Evolutionary conservation across 331 rosid species (phyloP), one percentile per base, ranked within the genome.

Genomic region (Cucumis variabilis): DNA sequence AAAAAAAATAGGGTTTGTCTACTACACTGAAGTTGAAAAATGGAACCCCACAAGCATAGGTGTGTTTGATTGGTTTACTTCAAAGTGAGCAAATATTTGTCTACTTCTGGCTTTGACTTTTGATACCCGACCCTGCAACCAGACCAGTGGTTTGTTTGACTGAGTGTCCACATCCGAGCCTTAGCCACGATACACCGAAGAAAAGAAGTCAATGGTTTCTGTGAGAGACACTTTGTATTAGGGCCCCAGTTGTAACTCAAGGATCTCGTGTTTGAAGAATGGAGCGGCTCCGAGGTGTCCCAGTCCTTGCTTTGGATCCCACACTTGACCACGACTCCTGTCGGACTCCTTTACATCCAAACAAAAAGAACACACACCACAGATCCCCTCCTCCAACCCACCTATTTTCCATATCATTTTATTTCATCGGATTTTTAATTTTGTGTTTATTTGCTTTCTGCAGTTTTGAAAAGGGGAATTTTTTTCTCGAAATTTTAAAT

Each of bases 71-170:
- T 88, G 80, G 90, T 94, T 93, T 25, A 85, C 98, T 92, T 95
- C 88, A 81, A 30, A 89, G 90, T 69, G 88, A 90, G 98, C 96
- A 94, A 89, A 92, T 55, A 78, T 91, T 96, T 92, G 96, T 90
- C 51, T 79, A 48, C 84, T 68, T 84, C 14, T 77, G 94, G 90
- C 90, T 93, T 96, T 96, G 99, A 95, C 98, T 91, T 93, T 91
- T 7, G 1, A 58, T 2, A 50, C 75, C 84, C 75, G 87, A 81
- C 87, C 89, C 92, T 84, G 69, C 80, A 60, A 87, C 80, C 51
- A 85, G 93, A 92, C 92, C 92, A 76, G 23, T 3, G 66, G 65
- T 60, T 81, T 92, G 65, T 60, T 81, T 92, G 87, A 92, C 90
- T 91, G 93, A 91, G 92, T 87, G 90, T 85, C 93, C 87, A 93